phyloP scores from a whole-genome alignment of 345 rosid genomes.

The Alliaria petiolata region DNA sequence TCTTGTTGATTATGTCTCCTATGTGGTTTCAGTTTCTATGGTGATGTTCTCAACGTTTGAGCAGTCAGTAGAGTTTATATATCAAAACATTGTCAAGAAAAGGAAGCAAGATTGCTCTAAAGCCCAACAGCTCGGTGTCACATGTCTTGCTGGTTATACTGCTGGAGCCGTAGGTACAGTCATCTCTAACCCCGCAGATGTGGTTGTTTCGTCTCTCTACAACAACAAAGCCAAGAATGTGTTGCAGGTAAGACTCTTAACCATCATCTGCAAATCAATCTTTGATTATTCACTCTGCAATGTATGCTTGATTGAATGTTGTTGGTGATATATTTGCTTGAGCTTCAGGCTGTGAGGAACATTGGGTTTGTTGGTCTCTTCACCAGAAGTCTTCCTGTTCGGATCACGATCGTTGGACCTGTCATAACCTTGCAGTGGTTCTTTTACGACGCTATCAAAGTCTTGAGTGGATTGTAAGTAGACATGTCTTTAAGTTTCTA shows the following conservation, averaged over 20 bases:
- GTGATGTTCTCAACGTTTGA: conserved; percentile 78
- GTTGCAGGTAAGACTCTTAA: conserved; percentile 32
- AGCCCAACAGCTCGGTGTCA: conserved; percentile 64
- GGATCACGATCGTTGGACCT: conserved; percentile 62
- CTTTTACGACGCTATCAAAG: conserved; percentile 54
- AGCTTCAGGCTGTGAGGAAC: conserved; percentile 50
- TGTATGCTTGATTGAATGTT: neutral
- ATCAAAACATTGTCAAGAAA: conserved; percentile 38
- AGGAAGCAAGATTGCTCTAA: conserved; percentile 61
- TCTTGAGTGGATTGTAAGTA: conserved; percentile 60
- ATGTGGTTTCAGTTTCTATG: conserved; percentile 49
- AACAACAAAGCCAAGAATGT: conserved; percentile 47
- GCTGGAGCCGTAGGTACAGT: conserved; percentile 71
- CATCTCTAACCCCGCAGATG: conserved; percentile 61
- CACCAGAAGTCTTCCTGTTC: conserved; percentile 58
- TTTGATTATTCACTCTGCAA: neutral
- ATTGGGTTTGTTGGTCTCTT: conserved; percentile 54
- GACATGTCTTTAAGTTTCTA: neutral
- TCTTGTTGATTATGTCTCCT: conserved; percentile 1
- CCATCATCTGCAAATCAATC: neutral
- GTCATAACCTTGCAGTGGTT: conserved; percentile 60
- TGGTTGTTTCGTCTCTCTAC: conserved; percentile 52
- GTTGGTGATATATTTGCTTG: conserved; percentile 2
- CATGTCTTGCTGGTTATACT: conserved; percentile 71
- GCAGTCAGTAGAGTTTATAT: conserved; percentile 59